Base-by-base conservation (phyloP, 495 filamentous ascomycete genomes). In the Niebla homalea region DNA sequence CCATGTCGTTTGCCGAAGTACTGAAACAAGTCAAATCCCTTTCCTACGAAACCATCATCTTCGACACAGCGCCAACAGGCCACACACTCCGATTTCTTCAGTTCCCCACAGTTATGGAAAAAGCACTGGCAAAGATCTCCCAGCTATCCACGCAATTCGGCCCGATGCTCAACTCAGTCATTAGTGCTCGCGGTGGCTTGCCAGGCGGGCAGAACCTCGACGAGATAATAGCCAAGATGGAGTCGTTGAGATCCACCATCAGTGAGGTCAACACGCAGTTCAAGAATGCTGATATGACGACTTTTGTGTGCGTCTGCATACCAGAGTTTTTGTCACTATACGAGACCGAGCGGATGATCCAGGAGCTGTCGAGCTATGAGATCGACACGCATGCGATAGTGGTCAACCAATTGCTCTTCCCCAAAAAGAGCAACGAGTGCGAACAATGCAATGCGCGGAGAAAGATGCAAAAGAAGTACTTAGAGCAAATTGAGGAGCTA, bases 401-500 rank as follows among this genome's bases (percentile, higher is more conserved):
- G 16, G 92, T 99, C 62, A 99, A 99, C 67, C 92, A 99, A 73
- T 74, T 98, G 53, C 68, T 98, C 49, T 98, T 94, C 70, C 92
- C 92, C 15, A 87, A 85, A 65, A 75, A 83, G 53, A 83, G 81
- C 20, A 92, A 82, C 59, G 75, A 78, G 29, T 99, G 92, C 65
- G 87, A 94, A 43, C 92, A 99, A 70, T 99, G 92, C 67, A 95
- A 87, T 59, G 86, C 92, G 23, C 72, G 92, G 49, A 75, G 90
- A 60, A 89, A 89, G 70, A 99, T 99, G 92, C 92, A 99, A 72
- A 93, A 90, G 80, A 99, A 99, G 67, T 99, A 99, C 61, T 71
- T 99, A 20, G 90, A 95, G 59, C 92, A 99, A 72, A 97, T 97
- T 54, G 88, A 94, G 68, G 93, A 99, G 72, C 67, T 99, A 44